Conservation (phyloP, 768 basidiomycete genomes). For the Crepidotus variabilis region DNA sequence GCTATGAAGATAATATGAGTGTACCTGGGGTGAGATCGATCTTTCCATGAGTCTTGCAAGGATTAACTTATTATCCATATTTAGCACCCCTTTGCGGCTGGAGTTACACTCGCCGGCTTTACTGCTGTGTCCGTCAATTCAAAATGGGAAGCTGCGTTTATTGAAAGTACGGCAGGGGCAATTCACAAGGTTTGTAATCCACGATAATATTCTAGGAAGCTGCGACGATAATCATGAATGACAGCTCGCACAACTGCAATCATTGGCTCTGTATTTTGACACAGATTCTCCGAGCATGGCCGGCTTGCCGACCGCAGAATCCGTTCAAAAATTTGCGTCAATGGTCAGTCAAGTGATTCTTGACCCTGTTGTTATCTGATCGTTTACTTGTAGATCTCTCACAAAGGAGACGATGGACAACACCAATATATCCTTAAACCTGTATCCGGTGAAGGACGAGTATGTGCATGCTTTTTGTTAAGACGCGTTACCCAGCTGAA, state of each 20-base stretch:
- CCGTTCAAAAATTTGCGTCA: slow-evolving; percentile 66
- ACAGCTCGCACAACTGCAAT: slow-evolving; percentile 82
- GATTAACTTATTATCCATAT: neutral
- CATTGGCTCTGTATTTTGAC: slow-evolving; percentile 91
- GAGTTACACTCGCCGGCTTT: slow-evolving; percentile 84
- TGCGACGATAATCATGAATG: slow-evolving; percentile 4
- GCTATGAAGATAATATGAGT: slow-evolving; percentile 94
- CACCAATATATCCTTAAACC: slow-evolving; percentile 97
- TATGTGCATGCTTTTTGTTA: slow-evolving; percentile 30
- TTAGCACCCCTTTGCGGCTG: slow-evolving; percentile 93
- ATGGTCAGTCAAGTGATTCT: slow-evolving; percentile 45
- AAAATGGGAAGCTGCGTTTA: slow-evolving; percentile 87
- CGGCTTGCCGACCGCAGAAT: slow-evolving; percentile 59
- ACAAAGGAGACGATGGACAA: slow-evolving; percentile 42
- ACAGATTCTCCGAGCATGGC: slow-evolving; percentile 84
- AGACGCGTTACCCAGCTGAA: slow-evolving; percentile 2
- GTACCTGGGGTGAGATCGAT: slow-evolving; percentile 77
- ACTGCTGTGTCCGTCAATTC: slow-evolving; percentile 86
- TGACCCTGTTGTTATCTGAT: neutral
- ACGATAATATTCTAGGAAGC: neutral
- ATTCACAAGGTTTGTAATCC: slow-evolving; percentile 74
- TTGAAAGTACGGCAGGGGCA: slow-evolving; percentile 80
- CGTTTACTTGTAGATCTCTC: slow-evolving; percentile 33
- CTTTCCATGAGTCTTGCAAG: slow-evolving; percentile 1
- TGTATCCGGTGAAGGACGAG: slow-evolving; percentile 91